These are phyloP conservation scores for Petunia secreta DNA, from an alignment of 257 asterid species.

Conservation along the genomic window DNA sequence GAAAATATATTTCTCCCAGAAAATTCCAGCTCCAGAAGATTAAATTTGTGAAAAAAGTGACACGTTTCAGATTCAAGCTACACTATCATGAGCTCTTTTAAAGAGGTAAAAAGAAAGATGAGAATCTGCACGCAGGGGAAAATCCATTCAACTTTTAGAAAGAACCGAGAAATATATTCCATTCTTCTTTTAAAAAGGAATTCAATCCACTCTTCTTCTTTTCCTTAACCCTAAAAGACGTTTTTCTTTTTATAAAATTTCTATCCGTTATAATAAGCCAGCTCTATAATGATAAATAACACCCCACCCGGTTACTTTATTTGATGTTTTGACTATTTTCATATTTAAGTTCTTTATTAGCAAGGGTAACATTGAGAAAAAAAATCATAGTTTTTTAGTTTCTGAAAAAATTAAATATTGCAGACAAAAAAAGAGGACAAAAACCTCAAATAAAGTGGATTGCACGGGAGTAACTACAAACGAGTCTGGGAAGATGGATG, in stretches of 20 bases:
- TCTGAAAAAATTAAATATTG: no score
- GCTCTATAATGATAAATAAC: slow-evolving; percentile 1
- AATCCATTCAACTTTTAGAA: slow-evolving; percentile 15
- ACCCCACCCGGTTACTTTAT: no score
- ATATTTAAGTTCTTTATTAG: no score
- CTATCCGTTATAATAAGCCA: neutral
- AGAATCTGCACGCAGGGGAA: neutral
- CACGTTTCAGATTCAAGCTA: neutral
- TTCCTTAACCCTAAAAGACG: neutral
- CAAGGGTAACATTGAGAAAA: no score
- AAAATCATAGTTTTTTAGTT: no score
- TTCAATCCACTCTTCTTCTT: neutral
- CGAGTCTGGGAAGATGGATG: no score
- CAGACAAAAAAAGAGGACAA: no score
- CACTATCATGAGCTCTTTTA: neutral
- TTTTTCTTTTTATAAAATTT: neutral
- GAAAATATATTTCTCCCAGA: neutral
- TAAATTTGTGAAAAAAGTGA: neutral
- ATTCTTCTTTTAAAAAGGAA: slow-evolving; percentile 11
- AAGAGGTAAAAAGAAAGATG: neutral
- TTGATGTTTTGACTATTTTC: no score
- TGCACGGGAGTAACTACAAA: no score
- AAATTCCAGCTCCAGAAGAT: neutral
- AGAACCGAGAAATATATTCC: neutral
- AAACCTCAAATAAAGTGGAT: no score